Evolutionary conservation across 2,329 filamentous ascomycete species (phyloP).

Genomic region (Diaporthe australafricana): DNA sequence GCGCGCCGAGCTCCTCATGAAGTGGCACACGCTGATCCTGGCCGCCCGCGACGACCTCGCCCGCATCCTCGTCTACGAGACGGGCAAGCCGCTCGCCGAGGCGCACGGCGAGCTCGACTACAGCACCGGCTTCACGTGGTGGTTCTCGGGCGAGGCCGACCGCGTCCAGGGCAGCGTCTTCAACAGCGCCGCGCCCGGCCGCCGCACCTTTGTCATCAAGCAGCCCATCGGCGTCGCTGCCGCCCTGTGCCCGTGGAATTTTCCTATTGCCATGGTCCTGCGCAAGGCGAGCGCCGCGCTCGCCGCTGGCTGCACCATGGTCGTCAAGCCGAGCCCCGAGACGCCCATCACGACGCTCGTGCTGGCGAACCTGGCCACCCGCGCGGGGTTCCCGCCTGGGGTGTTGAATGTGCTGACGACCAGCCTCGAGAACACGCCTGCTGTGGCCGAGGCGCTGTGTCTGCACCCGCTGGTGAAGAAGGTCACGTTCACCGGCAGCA

Average conservation of each 20-base stretch:
- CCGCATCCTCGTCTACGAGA: conserved; percentile 58
- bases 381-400: conserved; percentile 81
- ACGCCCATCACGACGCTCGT: conserved; percentile 80
- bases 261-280: conserved; percentile 74
- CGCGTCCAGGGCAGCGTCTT: conserved; percentile 68
- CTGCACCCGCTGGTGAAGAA: conserved; percentile 64
- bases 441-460: conserved; percentile 59
- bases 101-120: conserved; percentile 68
- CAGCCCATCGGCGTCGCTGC: conserved; percentile 77
- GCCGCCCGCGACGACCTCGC: conserved; percentile 53
- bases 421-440: conserved; percentile 56
- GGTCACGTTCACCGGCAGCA: conserved; percentile 82
- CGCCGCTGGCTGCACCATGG: conserved; percentile 80
- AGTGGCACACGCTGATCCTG: conserved; percentile 52
- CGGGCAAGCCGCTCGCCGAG: conserved; percentile 67
- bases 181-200: conserved; percentile 68
- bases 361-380: conserved; percentile 73
- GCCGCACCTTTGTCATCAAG: conserved; percentile 79
- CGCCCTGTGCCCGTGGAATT: conserved; percentile 80
- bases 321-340: conserved; percentile 79
- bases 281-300: conserved; percentile 76
- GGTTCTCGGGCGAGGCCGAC: conserved; percentile 66
- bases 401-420: conserved; percentile 68
- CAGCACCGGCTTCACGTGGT: conserved; percentile 63
- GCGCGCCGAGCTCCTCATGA: conserved; percentile 49